Evolutionary conservation across 192 early-diverging fungal species (phyloP), one percentile per base, ranked within the genome.

Genomic region (Phycomyces blakesleeanus): DNA sequence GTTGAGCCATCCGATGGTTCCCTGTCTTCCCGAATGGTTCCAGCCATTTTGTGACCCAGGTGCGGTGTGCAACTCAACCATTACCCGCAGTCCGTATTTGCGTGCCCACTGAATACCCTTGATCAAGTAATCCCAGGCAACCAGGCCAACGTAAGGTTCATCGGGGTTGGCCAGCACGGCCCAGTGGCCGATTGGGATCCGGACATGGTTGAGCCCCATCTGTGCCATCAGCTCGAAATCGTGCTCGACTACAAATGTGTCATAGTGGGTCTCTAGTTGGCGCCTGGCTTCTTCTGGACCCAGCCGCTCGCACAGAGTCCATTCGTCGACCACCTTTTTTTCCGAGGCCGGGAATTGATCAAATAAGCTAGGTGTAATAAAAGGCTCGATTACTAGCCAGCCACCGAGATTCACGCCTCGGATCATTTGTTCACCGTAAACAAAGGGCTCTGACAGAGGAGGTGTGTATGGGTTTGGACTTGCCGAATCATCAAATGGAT

Each of bases 21-120:
- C 81, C 0, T 58, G 12, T 12, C 69, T 67, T 22, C 80, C 80
- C 11, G 77, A 78, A 53, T 79, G 80, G 50, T 81, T 81, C 81
- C 81, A 87, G 1, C 87, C 87, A 62, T 90, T 90, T 58, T 90
- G 89, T 21, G 85, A 87, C 7, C 89, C 89, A 24, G 89, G 89
- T 0, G 82, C 83, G 0, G 78, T 83, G 55, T 90, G 87, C n/a
- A 90, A 57, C 40, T 90, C 87, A 0, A 90, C 66, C 64, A 86
- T 80, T 26, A 89, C 86, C 18, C 87, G 78, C 51, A 90, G 67
- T 6, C 81, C 77, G 57, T 85, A 84, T 52, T 84, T 82, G 15
- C 75, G 64, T 10, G 87, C 85, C 89, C 84, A 87, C 34, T 73
- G 76, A 29, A 89, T 69, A 0, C 80, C 81, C 22, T 64, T 75